phyloP scores from a whole-genome alignment of 805 yeast genomes.

The Suhomyces prunicola region DNA sequence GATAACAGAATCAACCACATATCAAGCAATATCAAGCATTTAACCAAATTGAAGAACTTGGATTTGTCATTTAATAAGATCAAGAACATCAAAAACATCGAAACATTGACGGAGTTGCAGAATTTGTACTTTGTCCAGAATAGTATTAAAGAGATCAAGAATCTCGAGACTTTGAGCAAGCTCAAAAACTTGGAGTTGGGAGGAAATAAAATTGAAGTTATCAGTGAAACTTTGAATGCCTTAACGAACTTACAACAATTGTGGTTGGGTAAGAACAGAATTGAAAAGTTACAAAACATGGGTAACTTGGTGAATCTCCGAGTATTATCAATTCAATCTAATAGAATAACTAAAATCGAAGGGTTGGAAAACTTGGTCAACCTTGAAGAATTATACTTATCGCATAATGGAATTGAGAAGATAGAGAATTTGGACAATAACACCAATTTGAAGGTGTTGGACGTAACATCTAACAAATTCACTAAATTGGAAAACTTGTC shows the following conservation, averaged over 20 bases:
- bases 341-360: constrained; percentile 72
- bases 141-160: constrained; percentile 69
- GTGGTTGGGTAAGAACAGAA: constrained; percentile 91
- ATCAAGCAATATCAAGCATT: constrained; percentile 61
- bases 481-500: constrained; percentile 57
- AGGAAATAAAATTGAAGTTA: constrained; percentile 69
- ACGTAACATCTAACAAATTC: constrained; percentile 75
- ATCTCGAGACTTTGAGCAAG: constrained; percentile 52
- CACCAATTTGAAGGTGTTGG: constrained; percentile 65
- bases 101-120: constrained; percentile 56
- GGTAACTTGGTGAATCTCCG: constrained; percentile 56
- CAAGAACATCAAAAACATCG: constrained; percentile 77
- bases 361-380: constrained; percentile 70
- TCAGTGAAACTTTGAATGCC: constrained; percentile 53
- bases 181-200: constrained; percentile 82
- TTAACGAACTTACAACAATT: constrained; percentile 64
- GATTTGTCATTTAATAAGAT: constrained; percentile 91
- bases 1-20: constrained; percentile 91
- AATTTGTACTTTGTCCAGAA: constrained; percentile 87
- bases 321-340: constrained; percentile 85
- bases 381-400: constrained; percentile 81
- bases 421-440: constrained; percentile 79
- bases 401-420: constrained; percentile 74
- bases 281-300: constrained; percentile 62
- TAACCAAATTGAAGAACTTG: constrained; percentile 53